These are phyloP conservation scores for Penicillium paxilli DNA, from an alignment of 495 filamentous ascomycete genomes.

Conservation along the genomic window DNA sequence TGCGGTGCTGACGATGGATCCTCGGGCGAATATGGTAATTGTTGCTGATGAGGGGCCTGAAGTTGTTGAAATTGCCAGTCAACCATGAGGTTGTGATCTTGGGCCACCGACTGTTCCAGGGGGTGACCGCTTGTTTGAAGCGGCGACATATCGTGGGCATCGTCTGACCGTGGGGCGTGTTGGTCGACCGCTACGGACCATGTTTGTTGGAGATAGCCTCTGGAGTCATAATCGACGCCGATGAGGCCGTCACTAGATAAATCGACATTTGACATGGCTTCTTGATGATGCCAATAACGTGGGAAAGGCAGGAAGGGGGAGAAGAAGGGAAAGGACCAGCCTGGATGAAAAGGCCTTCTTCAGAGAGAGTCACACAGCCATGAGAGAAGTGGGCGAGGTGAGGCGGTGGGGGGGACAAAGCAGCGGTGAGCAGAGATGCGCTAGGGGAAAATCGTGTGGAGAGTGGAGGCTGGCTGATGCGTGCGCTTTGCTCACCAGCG, in stretches of 20 bases:
- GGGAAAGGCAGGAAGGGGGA: slow-evolving; percentile 5
- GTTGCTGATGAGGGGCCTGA: slow-evolving; percentile 37
- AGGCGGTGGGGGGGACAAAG: slow-evolving; percentile 48
- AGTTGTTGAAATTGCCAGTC: slow-evolving; percentile 57
- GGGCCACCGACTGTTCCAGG: slow-evolving; percentile 45
- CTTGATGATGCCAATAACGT: slow-evolving; percentile 17
- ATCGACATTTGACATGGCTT: slow-evolving; percentile 47
- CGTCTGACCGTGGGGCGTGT: slow-evolving; percentile 35
- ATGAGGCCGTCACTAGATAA: slow-evolving; percentile 45
- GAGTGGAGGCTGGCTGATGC: slow-evolving; percentile 25
- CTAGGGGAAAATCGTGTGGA: slow-evolving; percentile 32
- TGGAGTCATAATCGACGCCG: slow-evolving; percentile 50
- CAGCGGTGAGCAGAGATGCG: slow-evolving; percentile 50
- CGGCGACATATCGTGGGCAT: slow-evolving; percentile 41
- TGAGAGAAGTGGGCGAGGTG: slow-evolving; percentile 23
- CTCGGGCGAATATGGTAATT: slow-evolving; percentile 42
- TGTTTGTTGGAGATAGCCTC: slow-evolving; percentile 45
- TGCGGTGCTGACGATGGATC: slow-evolving; percentile 53
- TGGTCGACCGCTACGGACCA: slow-evolving; percentile 48
- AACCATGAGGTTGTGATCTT: slow-evolving; percentile 46
- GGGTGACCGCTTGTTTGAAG: slow-evolving; percentile 51
- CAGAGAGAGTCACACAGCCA: slow-evolving; percentile 27
- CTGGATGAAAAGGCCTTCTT: slow-evolving; percentile 33
- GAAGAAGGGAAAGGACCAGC: slow-evolving; percentile 22
- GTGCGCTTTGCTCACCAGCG: background rate